Base-by-base conservation (phyloP, 2,329 filamentous ascomycete species). In the Xylariales sp. region DNA sequence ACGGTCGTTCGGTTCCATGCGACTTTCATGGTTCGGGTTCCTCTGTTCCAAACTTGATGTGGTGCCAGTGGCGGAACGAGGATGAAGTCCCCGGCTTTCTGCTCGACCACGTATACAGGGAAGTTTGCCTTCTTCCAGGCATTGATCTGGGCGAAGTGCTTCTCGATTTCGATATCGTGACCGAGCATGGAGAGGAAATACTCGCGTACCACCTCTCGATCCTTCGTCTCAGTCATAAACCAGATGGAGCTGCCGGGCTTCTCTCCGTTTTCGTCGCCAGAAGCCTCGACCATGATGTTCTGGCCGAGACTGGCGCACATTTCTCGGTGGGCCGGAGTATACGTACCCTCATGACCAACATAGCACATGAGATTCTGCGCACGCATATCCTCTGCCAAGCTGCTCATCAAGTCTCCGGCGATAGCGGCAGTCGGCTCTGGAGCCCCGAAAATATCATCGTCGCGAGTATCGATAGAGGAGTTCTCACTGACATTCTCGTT, bases 361-460 rank as follows among this genome's bases (percentile, higher is more conserved):
- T 98, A 98, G 61, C 91, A 97, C 93, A 96, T 96, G 52, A 98
- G 73, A 49, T 98, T 98, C 58, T 95, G 83, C 1, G 93, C 93
- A 36, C 89, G 84, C 88, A 96, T 96, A 31, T 84, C 79, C 31
- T 75, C 68, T 1, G 89, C 88, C 4, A 98, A 73, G 53, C 86
- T 90, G 59, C 89, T 95, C 93, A 98, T 98, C 24, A 98, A 66
- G 57, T 98, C 93, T 5, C 91, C 91, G 2, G 89, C 84, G 33
- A 82, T 78, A 3, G 84, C 86, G 37, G 82, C 74, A 0, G 74
- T 74, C n/a, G 64, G 70, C 31, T 75, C 74, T 29, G 71, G 63
- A 25, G 61, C 71, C 35, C 69, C 65, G 37, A 72, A 68, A 25
- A 73, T 72, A 31, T 60, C 57, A 48, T 69, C 58, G 31, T 69